Percentiles rank a stretch among this genome's conserved stretches.
Evolutionary conservation across 2,329 filamentous ascomycete genomes (phyloP).

Genomic region (Fonsecaea pedrosoi): DNA sequence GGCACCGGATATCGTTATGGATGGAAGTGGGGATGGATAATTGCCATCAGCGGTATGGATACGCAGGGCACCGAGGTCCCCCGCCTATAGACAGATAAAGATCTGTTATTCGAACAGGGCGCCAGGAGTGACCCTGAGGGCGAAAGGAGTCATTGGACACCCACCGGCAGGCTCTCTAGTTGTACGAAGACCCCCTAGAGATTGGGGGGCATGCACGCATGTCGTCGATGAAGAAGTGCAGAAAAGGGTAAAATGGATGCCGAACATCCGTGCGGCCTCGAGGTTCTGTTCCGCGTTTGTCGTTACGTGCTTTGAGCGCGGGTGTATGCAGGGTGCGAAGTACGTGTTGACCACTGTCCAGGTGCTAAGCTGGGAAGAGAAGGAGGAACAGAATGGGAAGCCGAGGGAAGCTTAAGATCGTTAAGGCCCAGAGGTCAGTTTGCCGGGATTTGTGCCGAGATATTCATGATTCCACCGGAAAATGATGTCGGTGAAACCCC

Average conservation of each 20-base stretch:
- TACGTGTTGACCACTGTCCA: too few relatives aligned
- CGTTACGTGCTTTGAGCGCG: background rate
- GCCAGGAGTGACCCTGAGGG: background rate
- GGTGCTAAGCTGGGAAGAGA: too few relatives aligned
- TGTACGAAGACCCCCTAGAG: background rate
- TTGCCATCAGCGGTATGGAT: background rate
- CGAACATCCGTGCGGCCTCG: conserved; percentile 1
- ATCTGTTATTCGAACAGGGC: background rate
- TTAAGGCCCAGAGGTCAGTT: too few relatives aligned
- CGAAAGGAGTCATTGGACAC: background rate
- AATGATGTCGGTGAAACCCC: too few relatives aligned
- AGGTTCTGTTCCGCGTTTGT: background rate
- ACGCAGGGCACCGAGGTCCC: background rate
- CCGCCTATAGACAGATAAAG: background rate
- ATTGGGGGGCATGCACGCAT: background rate
- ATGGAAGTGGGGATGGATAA: conserved; percentile 1
- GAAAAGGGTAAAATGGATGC: background rate
- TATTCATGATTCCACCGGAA: too few relatives aligned
- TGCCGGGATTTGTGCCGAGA: too few relatives aligned
- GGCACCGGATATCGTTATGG: background rate
- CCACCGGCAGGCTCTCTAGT: background rate
- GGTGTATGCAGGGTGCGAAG: too few relatives aligned
- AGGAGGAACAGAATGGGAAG: too few relatives aligned
- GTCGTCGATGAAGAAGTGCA: background rate
- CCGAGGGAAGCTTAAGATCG: too few relatives aligned